Evolutionary conservation across 805 yeast species (phyloP).

Genomic region (Ogataea angusta): DNA sequence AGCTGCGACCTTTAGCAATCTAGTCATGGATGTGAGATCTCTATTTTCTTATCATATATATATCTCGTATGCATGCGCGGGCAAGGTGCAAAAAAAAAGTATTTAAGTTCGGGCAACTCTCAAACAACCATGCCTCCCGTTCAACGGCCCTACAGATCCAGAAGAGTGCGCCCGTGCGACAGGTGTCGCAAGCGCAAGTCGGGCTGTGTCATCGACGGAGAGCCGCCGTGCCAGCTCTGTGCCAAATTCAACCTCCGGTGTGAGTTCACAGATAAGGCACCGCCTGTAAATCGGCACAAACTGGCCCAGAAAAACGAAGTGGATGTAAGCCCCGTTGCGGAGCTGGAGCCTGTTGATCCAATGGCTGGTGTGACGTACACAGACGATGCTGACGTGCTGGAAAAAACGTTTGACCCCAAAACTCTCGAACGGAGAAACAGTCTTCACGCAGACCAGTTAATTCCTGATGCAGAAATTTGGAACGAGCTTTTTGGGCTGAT

Average conservation of each 20-base stretch:
- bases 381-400: neutral
- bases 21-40: neutral
- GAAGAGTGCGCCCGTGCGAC: conserved; percentile 20
- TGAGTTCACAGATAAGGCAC: conserved; percentile 18
- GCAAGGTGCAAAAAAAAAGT: no score
- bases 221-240: conserved; percentile 16
- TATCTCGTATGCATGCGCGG: no score
- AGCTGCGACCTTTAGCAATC: conserved; percentile 28
- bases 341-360: neutral
- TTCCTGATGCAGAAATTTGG: conserved; percentile 11
- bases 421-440: neutral
- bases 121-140: neutral
- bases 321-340: neutral
- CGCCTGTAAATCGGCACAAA: conserved; percentile 17
- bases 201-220: conserved; percentile 15
- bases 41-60: no score
- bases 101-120: no score
- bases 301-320: neutral
- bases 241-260: conserved; percentile 9
- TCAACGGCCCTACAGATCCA: conserved; percentile 18
- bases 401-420: neutral
- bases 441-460: neutral
- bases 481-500: conserved; percentile 13
- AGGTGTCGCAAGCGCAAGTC: conserved; percentile 15
- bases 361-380: neutral